These are phyloP conservation scores for Grigorovia transvaalensis DNA, from an alignment of 805 yeast genomes.

Conservation along the genomic window DNA sequence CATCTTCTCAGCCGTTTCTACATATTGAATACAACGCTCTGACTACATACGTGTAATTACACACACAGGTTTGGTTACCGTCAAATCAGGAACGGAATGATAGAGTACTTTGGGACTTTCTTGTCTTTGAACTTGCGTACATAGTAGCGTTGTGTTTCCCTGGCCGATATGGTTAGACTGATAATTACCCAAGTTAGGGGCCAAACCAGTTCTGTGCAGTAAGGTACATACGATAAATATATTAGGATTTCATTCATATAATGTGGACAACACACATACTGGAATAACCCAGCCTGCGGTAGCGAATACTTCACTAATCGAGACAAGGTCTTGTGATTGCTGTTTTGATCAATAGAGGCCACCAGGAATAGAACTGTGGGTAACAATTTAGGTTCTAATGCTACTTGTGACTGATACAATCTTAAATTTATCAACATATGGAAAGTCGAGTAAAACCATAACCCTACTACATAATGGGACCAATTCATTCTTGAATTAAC, in stretches of 20 bases:
- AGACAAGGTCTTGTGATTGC: constrained; percentile 42
- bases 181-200: constrained; percentile 26
- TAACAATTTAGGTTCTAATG: constrained; percentile 6
- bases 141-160: constrained; percentile 43
- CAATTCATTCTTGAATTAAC: constrained; percentile 46
- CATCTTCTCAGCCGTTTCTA: no score
- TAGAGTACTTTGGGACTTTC: constrained; percentile 11
- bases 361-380: constrained; percentile 16
- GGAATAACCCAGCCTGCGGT: constrained; percentile 45
- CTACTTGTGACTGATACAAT: constrained; percentile 15
- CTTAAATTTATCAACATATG: constrained; percentile 31
- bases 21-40: no score
- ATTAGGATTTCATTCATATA: constrained; percentile 56
- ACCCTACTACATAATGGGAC: constrained; percentile 56
- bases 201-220: constrained; percentile 15
- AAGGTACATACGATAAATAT: constrained; percentile 31
- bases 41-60: no score
- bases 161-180: constrained; percentile 47
- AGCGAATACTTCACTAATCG: constrained; percentile 42
- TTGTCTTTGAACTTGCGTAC: constrained; percentile 13
- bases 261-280: constrained; percentile 51
- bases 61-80: neutral
- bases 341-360: constrained; percentile 25
- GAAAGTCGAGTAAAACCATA: constrained; percentile 45
- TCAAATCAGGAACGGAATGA: constrained; percentile 13